Evolutionary conservation across 108 stramenopile species (phyloP).

Genomic region (Skeletonema menzelii): DNA sequence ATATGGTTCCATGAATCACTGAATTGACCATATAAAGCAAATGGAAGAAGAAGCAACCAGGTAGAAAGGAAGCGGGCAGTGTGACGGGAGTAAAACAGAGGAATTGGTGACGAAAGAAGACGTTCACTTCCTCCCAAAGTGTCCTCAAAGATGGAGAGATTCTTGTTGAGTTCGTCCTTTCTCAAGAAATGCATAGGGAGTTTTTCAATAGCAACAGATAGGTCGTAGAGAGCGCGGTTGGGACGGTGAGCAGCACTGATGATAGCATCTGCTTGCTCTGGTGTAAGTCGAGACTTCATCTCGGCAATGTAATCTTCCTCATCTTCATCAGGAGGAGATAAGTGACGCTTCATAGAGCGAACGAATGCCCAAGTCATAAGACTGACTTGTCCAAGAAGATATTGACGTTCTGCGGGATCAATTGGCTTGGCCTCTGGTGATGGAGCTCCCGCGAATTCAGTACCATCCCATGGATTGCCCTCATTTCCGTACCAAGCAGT

Average conservation of each 20-base stretch:
- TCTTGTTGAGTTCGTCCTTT: slow-evolving; percentile 55
- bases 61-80: slow-evolving; percentile 60
- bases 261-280: slow-evolving; percentile 45
- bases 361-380: slow-evolving; percentile 31
- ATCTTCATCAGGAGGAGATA: slow-evolving; percentile 23
- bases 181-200: slow-evolving; percentile 71
- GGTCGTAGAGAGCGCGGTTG: slow-evolving; percentile 59
- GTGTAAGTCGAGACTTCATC: slow-evolving; percentile 33
- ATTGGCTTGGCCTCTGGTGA: not conserved
- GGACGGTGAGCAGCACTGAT: slow-evolving; percentile 64
- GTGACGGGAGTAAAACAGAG: slow-evolving; percentile 68
- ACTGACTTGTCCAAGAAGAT: slow-evolving; percentile 12
- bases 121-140: slow-evolving; percentile 51
- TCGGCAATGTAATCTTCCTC: slow-evolving; percentile 36
- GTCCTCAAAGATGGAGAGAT: slow-evolving; percentile 57
- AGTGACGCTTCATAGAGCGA: slow-evolving; percentile 44
- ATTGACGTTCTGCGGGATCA: slow-evolving; percentile 11
- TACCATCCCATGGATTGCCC: slow-evolving; percentile 5
- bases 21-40: slow-evolving; percentile 56
- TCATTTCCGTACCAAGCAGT: slow-evolving; percentile 22
- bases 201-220: slow-evolving; percentile 52
- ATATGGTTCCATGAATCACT: slow-evolving; percentile 58
- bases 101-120: slow-evolving; percentile 62
- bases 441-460: slow-evolving; percentile 25
- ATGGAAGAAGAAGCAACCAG: slow-evolving; percentile 65